Evolutionary conservation across 495 filamentous ascomycete species (phyloP).

Genomic region (Daldinia grandis): DNA sequence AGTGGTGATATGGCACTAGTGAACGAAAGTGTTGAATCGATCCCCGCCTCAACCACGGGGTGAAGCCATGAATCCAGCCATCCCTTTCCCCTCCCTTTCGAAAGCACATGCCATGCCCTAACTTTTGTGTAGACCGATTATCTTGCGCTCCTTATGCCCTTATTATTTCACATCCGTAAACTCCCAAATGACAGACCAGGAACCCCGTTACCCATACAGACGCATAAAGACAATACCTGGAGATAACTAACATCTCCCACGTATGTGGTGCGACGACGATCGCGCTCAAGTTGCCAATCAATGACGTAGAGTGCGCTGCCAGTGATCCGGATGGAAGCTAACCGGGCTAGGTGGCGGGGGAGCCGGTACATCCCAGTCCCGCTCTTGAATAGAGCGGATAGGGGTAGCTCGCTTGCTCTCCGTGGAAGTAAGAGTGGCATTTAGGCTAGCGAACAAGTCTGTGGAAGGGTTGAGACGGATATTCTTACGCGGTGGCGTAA

Average conservation of each 20-base stretch:
- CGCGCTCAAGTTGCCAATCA: slow-evolving; percentile 23
- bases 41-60: slow-evolving; percentile 28
- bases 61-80: slow-evolving; percentile 31
- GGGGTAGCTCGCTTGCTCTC: slow-evolving; percentile 49
- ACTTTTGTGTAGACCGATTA: slow-evolving; percentile 49
- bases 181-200: slow-evolving; percentile 36
- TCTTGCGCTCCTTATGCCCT: slow-evolving; percentile 40
- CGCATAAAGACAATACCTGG: slow-evolving; percentile 32
- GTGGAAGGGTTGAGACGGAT: slow-evolving; percentile 50
- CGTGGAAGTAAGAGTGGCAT: slow-evolving; percentile 53
- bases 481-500: slow-evolving; percentile 52
- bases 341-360: slow-evolving; percentile 60
- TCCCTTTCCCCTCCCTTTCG: slow-evolving; percentile 18
- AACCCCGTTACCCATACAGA: slow-evolving; percentile 42
- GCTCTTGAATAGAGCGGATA: slow-evolving; percentile 56
- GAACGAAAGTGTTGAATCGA: slow-evolving; percentile 20
- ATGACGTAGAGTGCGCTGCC: slow-evolving; percentile 45
- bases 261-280: background rate
- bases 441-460: slow-evolving; percentile 58
- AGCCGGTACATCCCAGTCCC: slow-evolving; percentile 60
- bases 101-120: slow-evolving; percentile 36
- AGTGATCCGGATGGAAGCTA: slow-evolving; percentile 56
- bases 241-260: slow-evolving; percentile 15
- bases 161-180: slow-evolving; percentile 41
- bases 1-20: slow-evolving; percentile 5